A percentile compares a stretch with the other conserved stretches of the same genome.
Conservation (phyloP, 306 rosid genomes). For the Ochetophila trinervis region DNA sequence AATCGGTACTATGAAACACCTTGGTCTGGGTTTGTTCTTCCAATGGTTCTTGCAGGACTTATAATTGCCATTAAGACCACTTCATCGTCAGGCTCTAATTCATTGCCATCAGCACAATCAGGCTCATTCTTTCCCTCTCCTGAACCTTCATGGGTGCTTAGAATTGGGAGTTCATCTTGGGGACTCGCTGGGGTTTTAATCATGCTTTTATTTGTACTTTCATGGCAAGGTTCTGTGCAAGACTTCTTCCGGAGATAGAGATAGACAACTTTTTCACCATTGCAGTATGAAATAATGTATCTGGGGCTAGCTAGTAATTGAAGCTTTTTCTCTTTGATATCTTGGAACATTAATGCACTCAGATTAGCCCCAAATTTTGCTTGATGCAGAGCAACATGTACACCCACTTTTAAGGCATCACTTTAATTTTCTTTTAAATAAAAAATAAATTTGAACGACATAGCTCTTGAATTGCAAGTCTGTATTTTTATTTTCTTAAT, state of each 20-base stretch:
- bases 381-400: no score
- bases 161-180: conserved; percentile 74
- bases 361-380: no score
- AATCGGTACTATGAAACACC: conserved; percentile 47
- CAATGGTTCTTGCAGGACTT: conserved; percentile 74
- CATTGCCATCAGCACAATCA: conserved; percentile 27
- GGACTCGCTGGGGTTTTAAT: conserved; percentile 67
- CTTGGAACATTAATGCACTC: no score
- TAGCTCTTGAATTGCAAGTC: no score
- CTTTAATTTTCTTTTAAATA: no score
- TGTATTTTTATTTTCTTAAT: no score
- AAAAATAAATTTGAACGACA: no score
- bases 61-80: conserved; percentile 68
- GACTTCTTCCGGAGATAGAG: conserved; percentile 69
- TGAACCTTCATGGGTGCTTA: conserved; percentile 73
- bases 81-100: conserved; percentile 33
- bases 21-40: conserved; percentile 78
- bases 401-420: no score
- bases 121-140: conserved; percentile 42
- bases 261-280: background rate
- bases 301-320: no score
- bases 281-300: no score
- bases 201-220: conserved; percentile 65
- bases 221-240: conserved; percentile 66
- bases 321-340: no score